phyloP scores from a whole-genome alignment of 805 yeast species.

The Nakazawaea pomicola region DNA sequence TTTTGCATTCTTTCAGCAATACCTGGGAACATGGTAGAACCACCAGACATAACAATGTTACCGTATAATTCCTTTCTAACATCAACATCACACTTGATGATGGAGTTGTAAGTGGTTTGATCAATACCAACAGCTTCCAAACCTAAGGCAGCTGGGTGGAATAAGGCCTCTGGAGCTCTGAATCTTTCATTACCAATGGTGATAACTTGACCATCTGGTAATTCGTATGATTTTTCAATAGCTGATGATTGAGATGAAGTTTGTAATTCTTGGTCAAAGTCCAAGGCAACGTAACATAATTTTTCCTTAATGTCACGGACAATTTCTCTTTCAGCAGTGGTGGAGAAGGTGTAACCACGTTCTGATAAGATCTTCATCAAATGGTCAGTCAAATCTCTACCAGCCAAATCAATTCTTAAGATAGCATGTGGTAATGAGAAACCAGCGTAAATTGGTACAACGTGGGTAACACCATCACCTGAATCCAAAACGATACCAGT shows the following conservation, averaged over 20 bases:
- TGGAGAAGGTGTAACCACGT: slow-evolving; percentile 98
- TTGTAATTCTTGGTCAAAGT: slow-evolving; percentile 99
- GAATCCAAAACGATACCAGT: slow-evolving; percentile 99
- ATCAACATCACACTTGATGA: slow-evolving; percentile 98
- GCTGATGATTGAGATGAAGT: slow-evolving; percentile 98
- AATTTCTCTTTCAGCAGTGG: slow-evolving; percentile 99
- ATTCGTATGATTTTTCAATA: slow-evolving; percentile 97
- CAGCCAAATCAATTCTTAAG: slow-evolving; percentile 97
- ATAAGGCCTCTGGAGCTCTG: slow-evolving; percentile 99
- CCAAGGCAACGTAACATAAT: slow-evolving; percentile 97
- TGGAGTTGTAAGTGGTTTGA: slow-evolving; percentile 92
- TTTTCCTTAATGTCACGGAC: slow-evolving; percentile 94
- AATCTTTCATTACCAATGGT: slow-evolving; percentile 99
- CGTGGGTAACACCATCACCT: slow-evolving; percentile 99
- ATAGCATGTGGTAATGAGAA: slow-evolving; percentile 99
- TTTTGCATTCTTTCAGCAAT: slow-evolving; percentile 99
- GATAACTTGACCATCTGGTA: slow-evolving; percentile 99
- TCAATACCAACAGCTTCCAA: slow-evolving; percentile 98
- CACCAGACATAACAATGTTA: slow-evolving; percentile 99
- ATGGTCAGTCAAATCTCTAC: slow-evolving; percentile 99
- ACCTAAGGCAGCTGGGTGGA: slow-evolving; percentile 92
- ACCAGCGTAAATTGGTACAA: slow-evolving; percentile 99
- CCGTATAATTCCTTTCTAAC: slow-evolving; percentile 98
- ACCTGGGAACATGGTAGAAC: slow-evolving; percentile 99
- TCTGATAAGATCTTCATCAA: slow-evolving; percentile 97